Evolutionary conservation across 768 basidiomycete species (phyloP).

Genomic region (Naganishia randhawae): DNA sequence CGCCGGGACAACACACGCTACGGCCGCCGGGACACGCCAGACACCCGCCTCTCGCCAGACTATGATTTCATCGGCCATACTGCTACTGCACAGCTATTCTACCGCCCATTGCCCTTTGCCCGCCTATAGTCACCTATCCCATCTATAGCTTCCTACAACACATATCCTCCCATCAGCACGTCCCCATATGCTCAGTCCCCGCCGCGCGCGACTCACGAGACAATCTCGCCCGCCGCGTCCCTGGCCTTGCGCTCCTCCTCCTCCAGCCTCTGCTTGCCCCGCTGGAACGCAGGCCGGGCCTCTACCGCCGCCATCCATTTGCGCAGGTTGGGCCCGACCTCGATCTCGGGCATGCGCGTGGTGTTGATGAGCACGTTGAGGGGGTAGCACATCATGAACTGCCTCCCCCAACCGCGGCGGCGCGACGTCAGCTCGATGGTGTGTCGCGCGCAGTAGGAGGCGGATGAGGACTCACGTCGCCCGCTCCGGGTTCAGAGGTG

Average conservation of each 20-base stretch:
- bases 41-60: too few species aligned
- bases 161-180: not conserved
- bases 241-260: conserved; percentile 41
- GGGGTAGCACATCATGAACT: conserved; percentile 48
- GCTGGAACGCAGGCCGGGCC: conserved; percentile 39
- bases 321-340: conserved; percentile 30
- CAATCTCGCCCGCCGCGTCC: not conserved
- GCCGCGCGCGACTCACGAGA: conserved; percentile 6
- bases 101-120: too few species aligned
- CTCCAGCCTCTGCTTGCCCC: conserved; percentile 37
- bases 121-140: too few species aligned
- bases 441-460: not conserved
- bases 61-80: too few species aligned
- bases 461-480: conserved; percentile 35
- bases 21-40: too few species aligned
- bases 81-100: too few species aligned
- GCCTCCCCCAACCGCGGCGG: too few species aligned
- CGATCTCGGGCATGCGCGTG: conserved; percentile 32
- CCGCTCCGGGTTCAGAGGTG: conserved; percentile 38
- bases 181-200: not conserved
- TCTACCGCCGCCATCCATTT: conserved; percentile 41
- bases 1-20: too few species aligned
- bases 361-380: conserved; percentile 38
- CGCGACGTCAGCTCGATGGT: not conserved
- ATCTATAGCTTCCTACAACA: conserved; percentile 12